Conservation (phyloP, 345 rosid species). For the Populus simonii region DNA sequence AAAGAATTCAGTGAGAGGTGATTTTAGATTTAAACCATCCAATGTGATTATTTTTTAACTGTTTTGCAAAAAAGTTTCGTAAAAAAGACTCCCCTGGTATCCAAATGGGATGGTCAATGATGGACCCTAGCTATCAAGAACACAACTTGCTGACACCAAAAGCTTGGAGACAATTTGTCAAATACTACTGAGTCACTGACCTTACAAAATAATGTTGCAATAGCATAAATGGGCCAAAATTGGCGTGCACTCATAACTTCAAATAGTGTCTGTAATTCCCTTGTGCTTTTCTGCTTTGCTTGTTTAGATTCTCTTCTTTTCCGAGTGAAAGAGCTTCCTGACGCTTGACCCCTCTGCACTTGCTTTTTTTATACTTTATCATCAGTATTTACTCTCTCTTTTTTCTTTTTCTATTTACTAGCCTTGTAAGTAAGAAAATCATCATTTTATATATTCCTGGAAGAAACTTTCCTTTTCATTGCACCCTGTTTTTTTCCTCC, state of each 20-base stretch:
- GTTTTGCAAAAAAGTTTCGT: not conserved
- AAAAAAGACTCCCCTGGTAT: not conserved
- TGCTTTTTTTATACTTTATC: constrained; percentile 3
- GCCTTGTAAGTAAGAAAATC: not conserved
- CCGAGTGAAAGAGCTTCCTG: constrained; percentile 27
- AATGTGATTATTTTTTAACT: constrained; percentile 1
- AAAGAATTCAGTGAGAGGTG: not conserved
- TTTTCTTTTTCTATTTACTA: not conserved
- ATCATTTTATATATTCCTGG: not conserved
- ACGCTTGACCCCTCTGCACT: constrained; percentile 12
- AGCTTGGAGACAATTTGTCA: not conserved
- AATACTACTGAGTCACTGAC: not conserved
- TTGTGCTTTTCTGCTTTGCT: constrained; percentile 31
- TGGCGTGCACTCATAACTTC: constrained; percentile 26
- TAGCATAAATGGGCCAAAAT: not conserved
- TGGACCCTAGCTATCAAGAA: not conserved
- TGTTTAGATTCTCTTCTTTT: constrained; percentile 33
- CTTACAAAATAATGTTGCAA: not conserved
- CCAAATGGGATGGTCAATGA: not conserved
- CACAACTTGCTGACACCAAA: not conserved
- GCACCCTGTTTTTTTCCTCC: not conserved
- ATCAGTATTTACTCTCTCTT: not conserved
- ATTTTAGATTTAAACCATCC: not conserved
- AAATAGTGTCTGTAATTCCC: constrained; percentile 22
- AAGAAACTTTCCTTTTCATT: not conserved